Evolutionary conservation across 2,329 filamentous ascomycete species (phyloP).

Genomic region (Alternaria panax): DNA sequence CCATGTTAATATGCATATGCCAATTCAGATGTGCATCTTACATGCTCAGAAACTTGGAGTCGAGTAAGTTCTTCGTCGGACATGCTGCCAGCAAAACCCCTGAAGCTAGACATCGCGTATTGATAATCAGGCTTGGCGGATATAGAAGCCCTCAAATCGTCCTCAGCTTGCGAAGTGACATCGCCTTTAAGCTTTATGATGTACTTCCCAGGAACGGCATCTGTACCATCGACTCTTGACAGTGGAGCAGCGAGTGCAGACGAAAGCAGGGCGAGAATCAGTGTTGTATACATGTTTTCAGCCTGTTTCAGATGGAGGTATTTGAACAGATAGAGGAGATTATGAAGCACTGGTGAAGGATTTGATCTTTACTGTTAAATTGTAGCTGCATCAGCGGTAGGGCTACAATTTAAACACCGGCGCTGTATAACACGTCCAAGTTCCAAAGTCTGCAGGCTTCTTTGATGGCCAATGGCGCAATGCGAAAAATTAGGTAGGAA

Average conservation of each 20-base stretch:
- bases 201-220: slow-evolving; percentile 1
- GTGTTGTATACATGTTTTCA: neutral
- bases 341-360: neutral
- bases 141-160: slow-evolving; percentile 29
- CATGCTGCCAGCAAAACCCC: slow-evolving; percentile 47
- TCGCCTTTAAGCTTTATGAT: slow-evolving; percentile 55
- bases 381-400: neutral
- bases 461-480: neutral
- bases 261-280: neutral
- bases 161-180: slow-evolving; percentile 25
- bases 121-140: slow-evolving; percentile 32
- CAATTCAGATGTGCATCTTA: slow-evolving; percentile 11
- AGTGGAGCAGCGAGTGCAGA: neutral
- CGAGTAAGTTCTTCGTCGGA: slow-evolving; percentile 33
- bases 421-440: neutral
- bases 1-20: neutral
- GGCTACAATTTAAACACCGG: slow-evolving; percentile 3
- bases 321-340: neutral
- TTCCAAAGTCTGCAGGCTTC: neutral
- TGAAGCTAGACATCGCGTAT: slow-evolving; percentile 48
- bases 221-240: neutral
- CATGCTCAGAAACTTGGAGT: slow-evolving; percentile 36
- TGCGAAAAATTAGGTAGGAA: neutral
- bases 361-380: neutral
- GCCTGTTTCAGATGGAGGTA: neutral